Evolutionary conservation across 2,329 filamentous ascomycete species (phyloP).

Genomic region (Paracamarosporium sp.): DNA sequence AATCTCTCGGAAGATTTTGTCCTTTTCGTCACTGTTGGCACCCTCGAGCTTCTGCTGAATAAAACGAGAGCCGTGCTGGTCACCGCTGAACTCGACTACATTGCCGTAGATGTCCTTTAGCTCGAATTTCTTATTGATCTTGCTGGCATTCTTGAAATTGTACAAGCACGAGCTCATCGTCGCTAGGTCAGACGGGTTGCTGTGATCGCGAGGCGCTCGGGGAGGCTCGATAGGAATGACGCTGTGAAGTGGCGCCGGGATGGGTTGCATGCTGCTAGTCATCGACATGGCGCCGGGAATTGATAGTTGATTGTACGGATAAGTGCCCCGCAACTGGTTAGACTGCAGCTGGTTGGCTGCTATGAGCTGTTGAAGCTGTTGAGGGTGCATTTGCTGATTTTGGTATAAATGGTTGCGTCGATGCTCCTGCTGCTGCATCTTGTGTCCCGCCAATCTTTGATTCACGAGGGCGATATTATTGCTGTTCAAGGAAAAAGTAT

Average conservation of each 20-base stretch:
- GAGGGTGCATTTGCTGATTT: constrained; percentile 39
- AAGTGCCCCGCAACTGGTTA: constrained; percentile 44
- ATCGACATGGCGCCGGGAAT: constrained; percentile 46
- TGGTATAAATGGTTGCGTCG: constrained; percentile 43
- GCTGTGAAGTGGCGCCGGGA: constrained; percentile 40
- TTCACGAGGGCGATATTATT: constrained; percentile 56
- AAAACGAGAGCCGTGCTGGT: constrained; percentile 94
- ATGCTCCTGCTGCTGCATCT: constrained; percentile 52
- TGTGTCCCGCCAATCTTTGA: constrained; percentile 56
- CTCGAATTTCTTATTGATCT: constrained; percentile 77
- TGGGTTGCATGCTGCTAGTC: constrained; percentile 35
- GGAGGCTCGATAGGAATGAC: constrained; percentile 49
- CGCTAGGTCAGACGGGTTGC: constrained; percentile 61
- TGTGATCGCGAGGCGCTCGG: constrained; percentile 55
- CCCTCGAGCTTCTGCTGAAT: constrained; percentile 92
- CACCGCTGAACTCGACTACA: constrained; percentile 92
- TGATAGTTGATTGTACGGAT: constrained; percentile 42
- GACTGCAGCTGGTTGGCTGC: constrained; percentile 43
- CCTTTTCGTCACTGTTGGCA: constrained; percentile 95
- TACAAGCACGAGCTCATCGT: constrained; percentile 76
- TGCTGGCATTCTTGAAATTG: constrained; percentile 78
- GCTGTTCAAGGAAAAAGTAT: constrained; percentile 47
- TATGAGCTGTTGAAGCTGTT: constrained; percentile 43
- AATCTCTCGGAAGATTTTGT: constrained; percentile 87
- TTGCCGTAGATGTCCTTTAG: constrained; percentile 87